These are phyloP conservation scores for Aspergillus arachidicola DNA, from an alignment of 2,329 filamentous ascomycete species.

Conservation along the genomic window DNA sequence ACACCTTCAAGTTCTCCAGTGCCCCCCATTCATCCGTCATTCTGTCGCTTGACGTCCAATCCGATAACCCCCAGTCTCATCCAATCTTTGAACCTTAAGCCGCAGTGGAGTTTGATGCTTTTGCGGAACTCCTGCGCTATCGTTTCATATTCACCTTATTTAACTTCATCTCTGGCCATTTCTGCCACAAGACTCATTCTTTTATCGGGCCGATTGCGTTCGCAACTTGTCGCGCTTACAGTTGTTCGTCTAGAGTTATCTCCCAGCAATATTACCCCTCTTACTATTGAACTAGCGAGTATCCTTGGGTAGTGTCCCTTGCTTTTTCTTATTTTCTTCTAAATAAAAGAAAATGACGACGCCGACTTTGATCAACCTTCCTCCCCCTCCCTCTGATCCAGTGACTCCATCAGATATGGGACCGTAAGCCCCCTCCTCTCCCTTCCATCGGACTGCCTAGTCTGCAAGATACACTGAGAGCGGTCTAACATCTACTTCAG, in stretches of 20 bases:
- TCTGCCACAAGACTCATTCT: not conserved
- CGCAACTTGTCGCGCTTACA: not conserved
- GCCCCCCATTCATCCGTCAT: not conserved
- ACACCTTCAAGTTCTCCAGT: not conserved
- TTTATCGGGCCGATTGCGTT: not conserved
- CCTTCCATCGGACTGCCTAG: conserved; percentile 8
- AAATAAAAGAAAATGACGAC: conserved; percentile 35
- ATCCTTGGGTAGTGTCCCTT: not conserved
- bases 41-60: not conserved
- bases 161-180: not conserved
- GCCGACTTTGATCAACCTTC: conserved; percentile 80
- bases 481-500: conserved; percentile 48
- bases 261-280: not conserved
- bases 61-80: not conserved
- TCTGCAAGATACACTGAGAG: conserved; percentile 18
- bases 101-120: not conserved
- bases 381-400: conserved; percentile 77
- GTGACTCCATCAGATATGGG: conserved; percentile 83
- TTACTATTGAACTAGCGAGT: not conserved
- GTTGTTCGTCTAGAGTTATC: not conserved
- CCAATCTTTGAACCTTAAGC: not conserved
- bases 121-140: not conserved
- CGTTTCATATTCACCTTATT: not conserved
- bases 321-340: not conserved
- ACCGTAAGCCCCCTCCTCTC: conserved; percentile 64